These are phyloP conservation scores for Scleroderma citrinum DNA, from an alignment of 768 basidiomycete genomes.

Conservation along the genomic window DNA sequence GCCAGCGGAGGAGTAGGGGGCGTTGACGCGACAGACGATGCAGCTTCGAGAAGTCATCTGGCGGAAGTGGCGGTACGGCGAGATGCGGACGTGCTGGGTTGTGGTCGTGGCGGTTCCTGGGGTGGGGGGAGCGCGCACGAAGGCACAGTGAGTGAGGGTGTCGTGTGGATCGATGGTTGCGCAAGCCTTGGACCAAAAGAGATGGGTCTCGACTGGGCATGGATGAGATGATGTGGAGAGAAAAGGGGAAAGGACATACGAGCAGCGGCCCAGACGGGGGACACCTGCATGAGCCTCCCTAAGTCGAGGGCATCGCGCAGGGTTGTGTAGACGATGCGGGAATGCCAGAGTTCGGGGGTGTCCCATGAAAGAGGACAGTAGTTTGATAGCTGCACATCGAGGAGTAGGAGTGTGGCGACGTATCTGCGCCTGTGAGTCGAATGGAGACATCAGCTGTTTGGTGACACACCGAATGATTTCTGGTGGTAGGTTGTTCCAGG, in stretches of 20 bases:
- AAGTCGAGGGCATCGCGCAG: constrained; percentile 58
- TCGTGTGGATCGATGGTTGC: constrained; percentile 59
- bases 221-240: constrained; percentile 4
- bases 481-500: constrained; percentile 56
- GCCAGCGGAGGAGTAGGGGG: constrained; percentile 44
- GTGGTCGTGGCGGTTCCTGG: constrained; percentile 31
- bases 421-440: constrained; percentile 8
- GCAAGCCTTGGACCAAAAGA: constrained; percentile 66
- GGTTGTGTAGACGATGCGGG: constrained; percentile 53
- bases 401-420: constrained; percentile 46
- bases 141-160: constrained; percentile 41
- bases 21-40: constrained; percentile 65
- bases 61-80: constrained; percentile 58
- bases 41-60: constrained; percentile 52
- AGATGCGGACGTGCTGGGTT: constrained; percentile 30
- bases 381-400: constrained; percentile 36
- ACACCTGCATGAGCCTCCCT: constrained; percentile 58
- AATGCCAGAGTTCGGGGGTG: constrained; percentile 51
- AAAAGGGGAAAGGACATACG: constrained; percentile 37
- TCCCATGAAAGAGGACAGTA: constrained; percentile 47
- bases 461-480: constrained; percentile 55
- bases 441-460: constrained; percentile 19
- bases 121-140: constrained; percentile 27
- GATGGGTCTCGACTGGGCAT: constrained; percentile 57
- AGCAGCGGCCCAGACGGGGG: constrained; percentile 53